Percentiles rank a stretch among this genome's conserved stretches.
These are phyloP conservation scores for Erigeron canadensis DNA, from an alignment of 129 eudicot species.

Conservation along the genomic window DNA sequence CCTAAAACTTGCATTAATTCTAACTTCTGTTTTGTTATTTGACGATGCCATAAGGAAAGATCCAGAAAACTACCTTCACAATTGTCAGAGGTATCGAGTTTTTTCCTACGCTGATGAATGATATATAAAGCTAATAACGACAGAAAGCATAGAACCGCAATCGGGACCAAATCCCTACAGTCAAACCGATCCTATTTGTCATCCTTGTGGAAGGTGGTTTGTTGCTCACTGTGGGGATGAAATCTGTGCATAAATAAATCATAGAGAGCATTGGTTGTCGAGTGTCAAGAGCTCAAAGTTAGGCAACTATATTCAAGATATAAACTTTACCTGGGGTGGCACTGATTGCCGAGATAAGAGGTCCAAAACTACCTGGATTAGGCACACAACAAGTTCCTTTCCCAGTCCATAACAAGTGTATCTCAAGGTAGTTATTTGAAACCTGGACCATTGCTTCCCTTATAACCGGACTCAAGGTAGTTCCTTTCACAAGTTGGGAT, in stretches of 20 bases:
- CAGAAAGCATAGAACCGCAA: slow-evolving; percentile 41
- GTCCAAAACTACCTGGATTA: slow-evolving; percentile 35
- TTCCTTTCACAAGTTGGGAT: too few species aligned
- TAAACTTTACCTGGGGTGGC: slow-evolving; percentile 41
- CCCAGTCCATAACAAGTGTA: slow-evolving; percentile 81
- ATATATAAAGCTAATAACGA: slow-evolving; percentile 31
- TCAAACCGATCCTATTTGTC: slow-evolving; percentile 46
- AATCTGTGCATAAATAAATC: slow-evolving; percentile 35
- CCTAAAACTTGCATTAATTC: too few species aligned
- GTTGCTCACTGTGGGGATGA: slow-evolving; percentile 51
- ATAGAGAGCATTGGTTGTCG: slow-evolving; percentile 3
- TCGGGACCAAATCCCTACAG: slow-evolving; percentile 56
- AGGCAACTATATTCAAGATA: background rate
- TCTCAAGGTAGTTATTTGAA: slow-evolving; percentile 39
- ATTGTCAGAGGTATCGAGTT: slow-evolving; percentile 24
- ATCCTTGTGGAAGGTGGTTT: slow-evolving; percentile 43
- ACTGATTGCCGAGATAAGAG: slow-evolving; percentile 47
- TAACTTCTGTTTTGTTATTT: too few species aligned
- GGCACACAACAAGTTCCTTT: slow-evolving; percentile 53
- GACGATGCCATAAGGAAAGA: too few species aligned
- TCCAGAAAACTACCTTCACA: background rate
- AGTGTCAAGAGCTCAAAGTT: background rate
- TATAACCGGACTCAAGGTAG: slow-evolving; percentile 30
- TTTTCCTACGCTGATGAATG: slow-evolving; percentile 49
- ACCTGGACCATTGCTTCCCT: slow-evolving; percentile 31